phyloP scores from a whole-genome alignment of 441 rosid species.

The Geranium incanum region DNA sequence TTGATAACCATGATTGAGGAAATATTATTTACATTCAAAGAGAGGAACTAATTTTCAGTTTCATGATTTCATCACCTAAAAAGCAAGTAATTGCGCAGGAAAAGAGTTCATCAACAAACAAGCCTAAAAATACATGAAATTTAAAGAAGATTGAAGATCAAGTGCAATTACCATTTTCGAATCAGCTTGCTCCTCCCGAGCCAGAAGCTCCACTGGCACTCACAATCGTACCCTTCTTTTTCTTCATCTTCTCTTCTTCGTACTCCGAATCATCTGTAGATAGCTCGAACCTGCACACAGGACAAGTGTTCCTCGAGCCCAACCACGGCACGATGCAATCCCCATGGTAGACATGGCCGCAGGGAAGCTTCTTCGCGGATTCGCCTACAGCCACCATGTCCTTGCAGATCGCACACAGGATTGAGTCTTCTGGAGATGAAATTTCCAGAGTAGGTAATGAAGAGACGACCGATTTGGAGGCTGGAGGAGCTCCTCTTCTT shows the following conservation, averaged over 20 bases:
- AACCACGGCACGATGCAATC: conserved; percentile 69
- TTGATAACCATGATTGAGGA: conserved; percentile 8
- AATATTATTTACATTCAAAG: conserved; percentile 30
- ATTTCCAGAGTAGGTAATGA: conserved; percentile 38
- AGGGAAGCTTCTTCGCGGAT: conserved; percentile 48
- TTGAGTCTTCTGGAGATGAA: conserved; percentile 22
- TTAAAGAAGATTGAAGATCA: background rate
- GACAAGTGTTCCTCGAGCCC: conserved; percentile 65
- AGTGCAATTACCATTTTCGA: conserved; percentile 14
- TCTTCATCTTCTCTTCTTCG: conserved; percentile 54
- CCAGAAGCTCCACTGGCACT: conserved; percentile 28
- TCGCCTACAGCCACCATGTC: conserved; percentile 49
- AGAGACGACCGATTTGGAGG: conserved; percentile 37
- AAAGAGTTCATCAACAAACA: conserved; percentile 16
- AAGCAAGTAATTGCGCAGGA: conserved; percentile 20
- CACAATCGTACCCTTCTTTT: conserved; percentile 23
- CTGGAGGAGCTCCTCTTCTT: conserved; percentile 68
- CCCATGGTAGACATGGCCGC: conserved; percentile 66
- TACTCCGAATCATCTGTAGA: conserved; percentile 66
- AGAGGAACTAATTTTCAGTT: conserved; percentile 14
- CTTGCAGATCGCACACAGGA: conserved; percentile 63
- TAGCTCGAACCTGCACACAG: conserved; percentile 67
- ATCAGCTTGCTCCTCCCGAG: conserved; percentile 30
- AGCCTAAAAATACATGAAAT: background rate
- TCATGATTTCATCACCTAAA: conserved; percentile 9